Conservation (phyloP, 2,329 filamentous ascomycete species). For the Talaromyces sp. region DNA sequence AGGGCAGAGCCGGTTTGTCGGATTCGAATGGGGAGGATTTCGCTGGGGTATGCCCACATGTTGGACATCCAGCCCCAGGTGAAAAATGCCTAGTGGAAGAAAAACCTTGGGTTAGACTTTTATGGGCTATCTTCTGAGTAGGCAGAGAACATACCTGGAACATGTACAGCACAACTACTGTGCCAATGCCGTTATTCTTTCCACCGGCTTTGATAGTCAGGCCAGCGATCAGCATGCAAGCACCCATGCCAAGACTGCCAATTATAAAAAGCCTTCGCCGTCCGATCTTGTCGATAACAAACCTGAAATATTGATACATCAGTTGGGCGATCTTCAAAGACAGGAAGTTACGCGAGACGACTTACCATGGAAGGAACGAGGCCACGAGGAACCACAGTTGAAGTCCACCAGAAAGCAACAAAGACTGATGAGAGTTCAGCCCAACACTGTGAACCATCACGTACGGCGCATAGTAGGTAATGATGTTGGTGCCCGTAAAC, state of each 20-base stretch:
- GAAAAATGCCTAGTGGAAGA: conserved; percentile 8
- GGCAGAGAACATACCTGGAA: conserved; percentile 9
- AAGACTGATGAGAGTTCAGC: conserved; percentile 33
- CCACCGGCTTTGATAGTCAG: conserved; percentile 11
- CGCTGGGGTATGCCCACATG: conserved; percentile 13
- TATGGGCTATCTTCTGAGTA: neutral
- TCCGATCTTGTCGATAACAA: conserved; percentile 47
- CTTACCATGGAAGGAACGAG: conserved; percentile 12
- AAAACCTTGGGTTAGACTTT: neutral
- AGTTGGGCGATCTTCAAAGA: conserved; percentile 19
- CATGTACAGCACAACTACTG: conserved; percentile 12
- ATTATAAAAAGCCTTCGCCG: conserved; percentile 67
- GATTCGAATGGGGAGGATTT: conserved; percentile 11
- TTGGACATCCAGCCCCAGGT: conserved; percentile 15
- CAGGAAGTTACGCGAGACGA: neutral
- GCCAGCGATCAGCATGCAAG: conserved; percentile 12
- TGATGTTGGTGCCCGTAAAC: conserved; percentile 39
- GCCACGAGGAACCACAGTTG: conserved; percentile 33
- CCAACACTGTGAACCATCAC: conserved; percentile 40
- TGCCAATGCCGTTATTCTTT: conserved; percentile 11
- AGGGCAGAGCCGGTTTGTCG: conserved; percentile 10
- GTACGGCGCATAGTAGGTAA: conserved; percentile 41
- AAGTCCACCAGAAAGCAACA: conserved; percentile 42
- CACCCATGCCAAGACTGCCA: conserved; percentile 55
- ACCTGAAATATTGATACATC: conserved; percentile 35